A percentile compares a stretch with the other conserved stretches of the same genome.
These are phyloP conservation scores for Centaurea solstitialis DNA, from an alignment of 129 eudicot genomes.

Conservation along the genomic window DNA sequence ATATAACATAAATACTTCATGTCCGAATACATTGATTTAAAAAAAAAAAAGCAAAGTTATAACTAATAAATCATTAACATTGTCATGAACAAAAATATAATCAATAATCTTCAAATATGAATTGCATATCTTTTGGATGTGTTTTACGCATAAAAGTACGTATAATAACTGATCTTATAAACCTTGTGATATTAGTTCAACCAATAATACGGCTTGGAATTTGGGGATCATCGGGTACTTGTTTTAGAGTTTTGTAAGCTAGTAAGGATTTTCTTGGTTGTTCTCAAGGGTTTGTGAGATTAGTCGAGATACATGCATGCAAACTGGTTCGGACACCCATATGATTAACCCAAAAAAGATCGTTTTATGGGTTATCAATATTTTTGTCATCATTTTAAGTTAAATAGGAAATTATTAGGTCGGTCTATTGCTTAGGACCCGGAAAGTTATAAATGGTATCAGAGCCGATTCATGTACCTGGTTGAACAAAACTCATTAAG, in stretches of 20 bases:
- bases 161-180: background rate
- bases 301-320: too few species aligned
- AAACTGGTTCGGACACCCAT: too few species aligned
- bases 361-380: background rate
- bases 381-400: background rate
- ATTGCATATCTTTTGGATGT: background rate
- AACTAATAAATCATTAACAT: too few species aligned
- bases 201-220: too few species aligned
- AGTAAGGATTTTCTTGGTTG: too few species aligned
- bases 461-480: background rate
- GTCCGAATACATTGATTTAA: background rate
- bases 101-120: background rate
- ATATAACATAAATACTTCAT: background rate
- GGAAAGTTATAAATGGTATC: background rate
- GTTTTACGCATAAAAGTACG: too few species aligned
- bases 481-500: background rate
- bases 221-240: too few species aligned
- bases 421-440: background rate
- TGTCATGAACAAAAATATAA: background rate
- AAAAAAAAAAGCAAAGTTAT: background rate
- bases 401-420: background rate
- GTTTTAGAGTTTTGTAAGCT: too few species aligned
- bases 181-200: too few species aligned
- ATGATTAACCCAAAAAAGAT: too few species aligned
- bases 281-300: too few species aligned